A percentile compares a stretch with the other conserved stretches of the same genome.
Conservation (phyloP, 306 rosid genomes). For the Vigna nakashimae region DNA sequence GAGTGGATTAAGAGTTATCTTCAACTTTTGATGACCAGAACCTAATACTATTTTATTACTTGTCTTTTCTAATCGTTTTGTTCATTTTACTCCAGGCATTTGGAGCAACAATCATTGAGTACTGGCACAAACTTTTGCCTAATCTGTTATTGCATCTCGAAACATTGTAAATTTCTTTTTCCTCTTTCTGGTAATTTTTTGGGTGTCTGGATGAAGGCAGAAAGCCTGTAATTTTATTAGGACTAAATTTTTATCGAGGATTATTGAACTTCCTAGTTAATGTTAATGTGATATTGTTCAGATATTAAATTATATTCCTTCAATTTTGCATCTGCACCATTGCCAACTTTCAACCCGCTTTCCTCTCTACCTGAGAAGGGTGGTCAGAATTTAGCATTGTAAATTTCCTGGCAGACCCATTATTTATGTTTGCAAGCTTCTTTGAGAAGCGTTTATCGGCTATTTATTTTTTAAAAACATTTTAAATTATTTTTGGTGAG, state of each 20-base stretch:
- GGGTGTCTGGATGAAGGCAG: conserved; percentile 58
- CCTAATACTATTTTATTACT: conserved; percentile 56
- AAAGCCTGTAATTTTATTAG: conserved; percentile 62
- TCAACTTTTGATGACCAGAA: conserved; percentile 58
- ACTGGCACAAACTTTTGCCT: conserved; percentile 57
- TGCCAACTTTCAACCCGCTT: background rate
- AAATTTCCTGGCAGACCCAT: background rate
- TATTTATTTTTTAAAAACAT: no score
- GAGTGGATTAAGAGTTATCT: conserved; percentile 53
- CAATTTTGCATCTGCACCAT: background rate
- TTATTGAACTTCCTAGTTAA: conserved; percentile 46
- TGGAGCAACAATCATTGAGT: conserved; percentile 59
- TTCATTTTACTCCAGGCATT: conserved; percentile 57
- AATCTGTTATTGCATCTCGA: conserved; percentile 51
- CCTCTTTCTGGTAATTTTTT: conserved; percentile 45
- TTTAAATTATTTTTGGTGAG: no score
- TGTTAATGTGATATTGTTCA: conserved; percentile 45
- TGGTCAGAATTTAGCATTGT: background rate
- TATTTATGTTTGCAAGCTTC: background rate
- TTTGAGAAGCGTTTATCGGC: no score
- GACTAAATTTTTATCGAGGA: conserved; percentile 51
- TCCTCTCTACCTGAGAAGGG: background rate
- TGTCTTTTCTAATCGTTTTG: conserved; percentile 53
- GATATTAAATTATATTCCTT: conserved; percentile 1
- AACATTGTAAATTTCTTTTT: conserved; percentile 53